Conservation (phyloP, 139 green algal genomes). For the Zygnema circumcarinatum region DNA sequence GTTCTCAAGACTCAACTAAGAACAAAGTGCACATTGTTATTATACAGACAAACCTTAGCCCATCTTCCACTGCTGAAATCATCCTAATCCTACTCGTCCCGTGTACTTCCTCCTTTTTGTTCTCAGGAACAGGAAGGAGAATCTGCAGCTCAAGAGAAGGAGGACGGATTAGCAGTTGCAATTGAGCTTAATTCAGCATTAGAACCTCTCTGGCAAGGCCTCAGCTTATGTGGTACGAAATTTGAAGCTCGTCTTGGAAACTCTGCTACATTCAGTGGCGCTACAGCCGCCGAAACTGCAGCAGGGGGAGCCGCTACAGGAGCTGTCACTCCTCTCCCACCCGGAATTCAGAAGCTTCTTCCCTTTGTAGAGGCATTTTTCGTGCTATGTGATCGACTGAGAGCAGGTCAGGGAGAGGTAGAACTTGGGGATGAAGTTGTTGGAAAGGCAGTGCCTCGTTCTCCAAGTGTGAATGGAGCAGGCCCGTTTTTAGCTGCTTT, state of each 20-base stretch:
- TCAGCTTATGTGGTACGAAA: conserved; percentile 63
- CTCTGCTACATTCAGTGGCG: not conserved
- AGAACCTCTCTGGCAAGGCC: conserved; percentile 68
- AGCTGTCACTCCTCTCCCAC: conserved; percentile 68
- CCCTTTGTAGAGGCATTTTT: conserved; percentile 94
- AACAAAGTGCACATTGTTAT: too few species aligned
- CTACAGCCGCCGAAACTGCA: not conserved
- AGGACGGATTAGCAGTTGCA: conserved; percentile 7
- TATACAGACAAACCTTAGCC: too few species aligned
- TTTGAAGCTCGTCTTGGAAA: conserved; percentile 58
- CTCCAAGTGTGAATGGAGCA: conserved; percentile 12
- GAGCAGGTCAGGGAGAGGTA: not conserved
- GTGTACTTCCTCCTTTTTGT: too few species aligned
- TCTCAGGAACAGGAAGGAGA: not conserved
- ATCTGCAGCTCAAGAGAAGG: conserved; percentile 5
- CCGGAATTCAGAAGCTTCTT: conserved; percentile 77
- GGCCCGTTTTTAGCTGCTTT: too few species aligned
- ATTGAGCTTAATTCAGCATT: conserved; percentile 40
- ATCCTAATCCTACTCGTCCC: too few species aligned
- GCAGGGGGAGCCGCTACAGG: conserved; percentile 15
- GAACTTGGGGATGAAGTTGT: conserved; percentile 23
- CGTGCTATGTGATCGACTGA: conserved; percentile 69
- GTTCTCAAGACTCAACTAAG: too few species aligned
- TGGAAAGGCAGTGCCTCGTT: not conserved
- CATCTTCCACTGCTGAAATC: too few species aligned